Evolutionary conservation across 1,139 yeast species (phyloP).

Genomic region (Candida smagusa): DNA sequence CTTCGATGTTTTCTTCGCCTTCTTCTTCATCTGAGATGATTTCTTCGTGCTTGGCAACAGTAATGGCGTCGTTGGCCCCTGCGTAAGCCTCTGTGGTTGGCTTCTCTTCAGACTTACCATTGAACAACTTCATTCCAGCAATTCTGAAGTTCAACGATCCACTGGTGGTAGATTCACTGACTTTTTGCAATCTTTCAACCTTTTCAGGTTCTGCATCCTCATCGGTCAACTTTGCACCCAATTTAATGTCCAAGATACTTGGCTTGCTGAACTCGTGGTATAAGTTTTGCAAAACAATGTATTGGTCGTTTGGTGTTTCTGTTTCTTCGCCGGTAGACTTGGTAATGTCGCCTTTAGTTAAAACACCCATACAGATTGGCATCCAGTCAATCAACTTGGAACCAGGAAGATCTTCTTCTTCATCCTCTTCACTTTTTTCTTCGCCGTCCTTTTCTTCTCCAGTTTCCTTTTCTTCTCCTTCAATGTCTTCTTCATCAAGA

Average conservation of each 20-base stretch:
- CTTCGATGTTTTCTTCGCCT: conserved; percentile 8
- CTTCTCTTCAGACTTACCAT: conserved; percentile 10
- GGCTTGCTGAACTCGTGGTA: conserved; percentile 63
- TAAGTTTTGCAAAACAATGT: conserved; percentile 73
- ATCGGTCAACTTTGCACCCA: conserved; percentile 74
- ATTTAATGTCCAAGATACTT: conserved; percentile 75
- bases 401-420: conserved; percentile 24
- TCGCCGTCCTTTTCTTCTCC: conserved; percentile 1
- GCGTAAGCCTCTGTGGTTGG: conserved; percentile 8
- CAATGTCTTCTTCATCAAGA: conserved; percentile 19
- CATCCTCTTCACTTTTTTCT: conserved; percentile 11
- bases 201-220: conserved; percentile 57
- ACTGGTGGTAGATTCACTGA: conserved; percentile 71
- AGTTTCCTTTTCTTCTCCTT: conserved; percentile 2
- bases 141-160: conserved; percentile 72
- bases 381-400: conserved; percentile 51
- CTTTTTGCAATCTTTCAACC: conserved; percentile 54
- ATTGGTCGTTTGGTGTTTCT: conserved; percentile 19
- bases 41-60: conserved; percentile 8
- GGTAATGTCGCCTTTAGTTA: conserved; percentile 27
- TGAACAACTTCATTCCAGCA: conserved; percentile 79
- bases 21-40: conserved; percentile 11
- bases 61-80: conserved; percentile 12
- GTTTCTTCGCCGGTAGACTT: conserved; percentile 2
- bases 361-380: conserved; percentile 39